A percentile compares a stretch with the other conserved stretches of the same genome.
These are phyloP conservation scores for Heterobasidion parviporum DNA, from an alignment of 1,284 basidiomycete genomes.

Conservation along the genomic window DNA sequence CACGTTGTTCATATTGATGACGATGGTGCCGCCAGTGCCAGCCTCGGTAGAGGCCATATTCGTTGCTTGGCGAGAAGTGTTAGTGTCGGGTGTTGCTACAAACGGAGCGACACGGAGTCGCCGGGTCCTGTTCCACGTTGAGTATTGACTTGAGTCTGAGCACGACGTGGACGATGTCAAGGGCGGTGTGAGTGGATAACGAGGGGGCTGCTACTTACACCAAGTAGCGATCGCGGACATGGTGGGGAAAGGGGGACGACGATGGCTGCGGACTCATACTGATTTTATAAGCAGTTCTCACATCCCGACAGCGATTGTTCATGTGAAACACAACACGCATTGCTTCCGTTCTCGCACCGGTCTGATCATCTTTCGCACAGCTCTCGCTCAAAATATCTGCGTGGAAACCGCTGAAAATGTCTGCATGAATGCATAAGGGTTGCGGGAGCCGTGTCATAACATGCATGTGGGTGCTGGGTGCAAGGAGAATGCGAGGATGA, in stretches of 20 bases:
- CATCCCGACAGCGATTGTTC: background rate
- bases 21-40: conserved; percentile 7
- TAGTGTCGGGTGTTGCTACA: conserved; percentile 41
- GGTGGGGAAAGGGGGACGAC: background rate
- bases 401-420: background rate
- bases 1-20: conserved; percentile 9
- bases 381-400: background rate
- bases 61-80: conserved; percentile 34
- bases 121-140: conserved; percentile 47
- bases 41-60: conserved; percentile 28
- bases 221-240: conserved; percentile 6
- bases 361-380: background rate
- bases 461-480: conserved; percentile 19
- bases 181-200: background rate
- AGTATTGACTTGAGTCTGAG: conserved; percentile 42
- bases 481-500: conserved; percentile 16
- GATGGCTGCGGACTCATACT: background rate
- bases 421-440: conserved; percentile 7
- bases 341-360: too few species aligned
- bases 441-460: conserved; percentile 21
- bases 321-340: background rate
- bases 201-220: conserved; percentile 16
- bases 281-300: background rate
- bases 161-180: background rate
- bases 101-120: conserved; percentile 39